These are phyloP conservation scores for Entelexis sorbosivorans DNA, from an alignment of 1,139 yeast species.

Conservation along the genomic window DNA sequence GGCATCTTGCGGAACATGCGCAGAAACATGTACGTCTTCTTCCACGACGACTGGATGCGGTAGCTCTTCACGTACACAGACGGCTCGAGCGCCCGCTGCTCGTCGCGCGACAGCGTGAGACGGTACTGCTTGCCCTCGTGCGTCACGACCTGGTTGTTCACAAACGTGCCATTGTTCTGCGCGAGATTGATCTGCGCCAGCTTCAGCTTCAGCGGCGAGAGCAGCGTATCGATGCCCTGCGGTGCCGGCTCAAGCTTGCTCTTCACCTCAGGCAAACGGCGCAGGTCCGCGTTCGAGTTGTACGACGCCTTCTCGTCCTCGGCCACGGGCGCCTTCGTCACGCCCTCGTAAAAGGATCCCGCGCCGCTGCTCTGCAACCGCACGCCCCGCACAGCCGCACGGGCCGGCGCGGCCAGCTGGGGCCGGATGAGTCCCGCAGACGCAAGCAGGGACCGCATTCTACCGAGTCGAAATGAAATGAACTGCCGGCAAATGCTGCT, in stretches of 20 bases:
- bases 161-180: conserved; percentile 57
- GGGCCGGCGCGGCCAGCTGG: not conserved
- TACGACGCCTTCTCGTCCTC: conserved; percentile 1
- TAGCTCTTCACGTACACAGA: conserved; percentile 65
- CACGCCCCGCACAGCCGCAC: not conserved
- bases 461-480: not conserved
- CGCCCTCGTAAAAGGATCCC: conserved; percentile 3
- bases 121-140: conserved; percentile 45
- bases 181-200: conserved; percentile 53
- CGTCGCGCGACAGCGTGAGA: conserved; percentile 48
- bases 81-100: conserved; percentile 71
- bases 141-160: conserved; percentile 46
- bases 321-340: conserved; percentile 1
- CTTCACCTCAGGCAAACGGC: conserved; percentile 20
- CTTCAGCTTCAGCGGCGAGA: conserved; percentile 64
- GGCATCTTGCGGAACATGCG: conserved; percentile 63
- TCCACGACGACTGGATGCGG: conserved; percentile 74
- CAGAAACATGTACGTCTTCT: conserved; percentile 74
- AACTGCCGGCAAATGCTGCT: not conserved
- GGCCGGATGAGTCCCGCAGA: not conserved
- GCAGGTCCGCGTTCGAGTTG: conserved; percentile 21
- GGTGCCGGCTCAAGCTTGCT: conserved; percentile 30
- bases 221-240: conserved; percentile 31
- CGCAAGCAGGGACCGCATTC: not conserved
- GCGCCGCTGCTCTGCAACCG: conserved; percentile 2